These are phyloP conservation scores for Candida nanaspora DNA, from an alignment of 805 yeast genomes.

Conservation along the genomic window DNA sequence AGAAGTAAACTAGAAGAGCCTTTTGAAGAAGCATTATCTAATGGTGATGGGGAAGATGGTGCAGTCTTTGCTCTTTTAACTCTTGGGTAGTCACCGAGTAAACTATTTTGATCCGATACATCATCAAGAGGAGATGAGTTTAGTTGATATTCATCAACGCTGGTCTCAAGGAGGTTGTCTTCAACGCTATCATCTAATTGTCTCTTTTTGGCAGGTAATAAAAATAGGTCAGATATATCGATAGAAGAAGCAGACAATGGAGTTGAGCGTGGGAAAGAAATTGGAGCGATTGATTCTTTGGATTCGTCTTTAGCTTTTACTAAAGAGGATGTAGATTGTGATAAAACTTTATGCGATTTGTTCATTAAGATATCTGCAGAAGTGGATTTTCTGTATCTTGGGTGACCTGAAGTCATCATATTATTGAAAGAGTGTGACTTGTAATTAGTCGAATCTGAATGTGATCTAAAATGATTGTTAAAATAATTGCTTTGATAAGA, in stretches of 20 bases:
- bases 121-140: too few relatives aligned
- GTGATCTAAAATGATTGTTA: constrained; percentile 22
- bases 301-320: too few relatives aligned
- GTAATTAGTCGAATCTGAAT: constrained; percentile 22
- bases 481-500: background rate
- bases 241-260: background rate
- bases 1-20: background rate
- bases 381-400: constrained; percentile 15
- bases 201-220: background rate
- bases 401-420: constrained; percentile 7
- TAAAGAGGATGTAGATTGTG: too few relatives aligned
- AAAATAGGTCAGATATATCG: background rate
- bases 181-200: background rate
- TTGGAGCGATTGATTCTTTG: too few relatives aligned
- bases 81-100: constrained; percentile 8
- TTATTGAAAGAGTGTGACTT: constrained; percentile 17
- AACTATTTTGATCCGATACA: background rate
- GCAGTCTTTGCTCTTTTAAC: constrained; percentile 21
- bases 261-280: background rate
- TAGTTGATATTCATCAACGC: too few relatives aligned
- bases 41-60: constrained; percentile 22
- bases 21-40: background rate
- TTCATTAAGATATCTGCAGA: constrained; percentile 2
- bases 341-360: background rate
- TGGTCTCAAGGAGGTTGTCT: background rate